Evolutionary conservation across 371 early-diverging fungal species (phyloP), one percentile per base, ranked within the genome.

Genomic region (Actinomortierella wolfii): DNA sequence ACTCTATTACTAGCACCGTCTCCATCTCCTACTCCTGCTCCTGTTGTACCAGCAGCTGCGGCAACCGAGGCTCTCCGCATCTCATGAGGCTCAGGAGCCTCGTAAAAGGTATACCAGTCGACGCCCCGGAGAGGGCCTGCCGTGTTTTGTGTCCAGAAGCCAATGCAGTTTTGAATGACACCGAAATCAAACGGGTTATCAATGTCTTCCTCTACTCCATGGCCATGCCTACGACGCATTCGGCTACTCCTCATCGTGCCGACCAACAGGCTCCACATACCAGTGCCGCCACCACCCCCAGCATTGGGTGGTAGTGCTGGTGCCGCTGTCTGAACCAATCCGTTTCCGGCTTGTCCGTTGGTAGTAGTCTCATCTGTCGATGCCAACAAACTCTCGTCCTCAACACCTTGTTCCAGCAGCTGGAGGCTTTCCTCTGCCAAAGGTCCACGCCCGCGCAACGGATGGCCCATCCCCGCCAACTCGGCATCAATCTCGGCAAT

Each of bases 71-170:
- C 43, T 39, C 60, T 24, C 21, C 67, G 67, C 6, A 56, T 61
- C 34, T 74, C 74, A 44, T 11, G 7, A 6, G 34, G 34, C 34
- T 34, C 34, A 26, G 61, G 68, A 25, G 79, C 57, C 59, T 81
- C 80, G 53, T 83, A 87, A 26, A 87, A 73, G 41, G 79, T 68
- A 52, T 79, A 81, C 88, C 90, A 91, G 54, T 88, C 78, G 15
- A 86, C 65, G 39, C 77, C 74, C 14, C 79, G 79, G 56, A 82
- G 61, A 17, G 79, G 78, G 1, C 86, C 88, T 50, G 79, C 77
- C 3, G 75, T 62, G 3, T 82, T 82, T n/a, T 81, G 77, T 4
- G 86, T 78, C 92, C 93, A 94, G 71, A 96, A 94, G 23, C 90
- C 92, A 8, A 89, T 43, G 67, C 94, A 94, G 76, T 94, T 94